These are phyloP conservation scores for Hysterangium stoloniferum DNA, from an alignment of 768 basidiomycete genomes.

Conservation along the genomic window DNA sequence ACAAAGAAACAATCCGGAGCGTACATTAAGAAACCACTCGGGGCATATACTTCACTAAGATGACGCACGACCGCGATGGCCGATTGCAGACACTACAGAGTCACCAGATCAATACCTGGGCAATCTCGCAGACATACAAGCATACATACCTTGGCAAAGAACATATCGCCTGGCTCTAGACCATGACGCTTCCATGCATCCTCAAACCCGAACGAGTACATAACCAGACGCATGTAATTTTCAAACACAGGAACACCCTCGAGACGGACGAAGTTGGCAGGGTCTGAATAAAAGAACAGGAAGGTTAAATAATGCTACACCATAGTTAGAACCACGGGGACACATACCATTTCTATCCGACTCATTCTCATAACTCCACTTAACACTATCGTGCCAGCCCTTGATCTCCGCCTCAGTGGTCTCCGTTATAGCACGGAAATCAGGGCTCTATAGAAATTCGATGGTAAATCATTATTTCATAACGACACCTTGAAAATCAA, in stretches of 20 bases:
- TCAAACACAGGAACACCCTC: constrained; percentile 8
- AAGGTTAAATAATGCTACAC: not conserved
- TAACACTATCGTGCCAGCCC: constrained; percentile 6
- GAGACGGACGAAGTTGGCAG: not conserved
- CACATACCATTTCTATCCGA: not conserved
- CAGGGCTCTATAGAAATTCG: constrained; percentile 49
- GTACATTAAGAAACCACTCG: constrained; percentile 69
- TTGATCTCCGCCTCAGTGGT: constrained; percentile 1
- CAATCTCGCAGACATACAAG: too few species aligned
- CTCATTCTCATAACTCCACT: constrained; percentile 3
- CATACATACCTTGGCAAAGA: constrained; percentile 57
- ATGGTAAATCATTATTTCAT: too few species aligned
- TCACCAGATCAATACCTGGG: too few species aligned
- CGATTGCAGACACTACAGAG: constrained; percentile 57
- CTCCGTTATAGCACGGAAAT: constrained; percentile 57
- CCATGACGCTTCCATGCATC: constrained; percentile 62
- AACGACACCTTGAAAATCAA: too few species aligned
- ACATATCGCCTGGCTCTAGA: constrained; percentile 53
- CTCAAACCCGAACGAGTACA: constrained; percentile 84
- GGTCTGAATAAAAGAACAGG: not conserved
- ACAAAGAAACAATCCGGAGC: constrained; percentile 66
- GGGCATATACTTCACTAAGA: constrained; percentile 57
- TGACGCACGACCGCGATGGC: constrained; percentile 60
- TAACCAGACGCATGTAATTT: constrained; percentile 70
- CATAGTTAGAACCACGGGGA: not conserved